Percentiles rank a stretch among this genome's conserved stretches.
These are phyloP conservation scores for Boletus vermiculosoides DNA, from an alignment of 768 basidiomycete species.

Conservation along the genomic window DNA sequence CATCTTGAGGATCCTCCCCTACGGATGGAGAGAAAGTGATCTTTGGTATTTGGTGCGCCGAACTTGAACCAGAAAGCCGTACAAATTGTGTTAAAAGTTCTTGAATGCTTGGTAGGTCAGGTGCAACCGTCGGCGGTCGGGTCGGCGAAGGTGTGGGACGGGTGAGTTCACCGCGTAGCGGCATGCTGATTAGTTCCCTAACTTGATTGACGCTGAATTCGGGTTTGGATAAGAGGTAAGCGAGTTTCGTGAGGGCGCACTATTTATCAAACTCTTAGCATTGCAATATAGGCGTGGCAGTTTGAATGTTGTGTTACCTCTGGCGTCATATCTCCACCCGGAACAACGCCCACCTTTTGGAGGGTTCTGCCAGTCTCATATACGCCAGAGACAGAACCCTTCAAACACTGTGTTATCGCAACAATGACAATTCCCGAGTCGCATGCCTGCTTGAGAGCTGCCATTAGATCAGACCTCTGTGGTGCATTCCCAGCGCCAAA, in stretches of 20 bases:
- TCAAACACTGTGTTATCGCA: constrained; percentile 87
- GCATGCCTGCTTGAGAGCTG: constrained; percentile 78
- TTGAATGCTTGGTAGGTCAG: constrained; percentile 60
- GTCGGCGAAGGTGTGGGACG: constrained; percentile 45
- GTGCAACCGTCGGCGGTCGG: constrained; percentile 38
- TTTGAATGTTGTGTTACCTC: constrained; percentile 51
- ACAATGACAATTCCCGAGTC: constrained; percentile 84
- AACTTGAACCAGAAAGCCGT: constrained; percentile 52
- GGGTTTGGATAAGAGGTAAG: constrained; percentile 85
- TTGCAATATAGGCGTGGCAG: background rate
- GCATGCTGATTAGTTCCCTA: constrained; percentile 68
- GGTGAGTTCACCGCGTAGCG: constrained; percentile 89
- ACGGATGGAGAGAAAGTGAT: constrained; percentile 33
- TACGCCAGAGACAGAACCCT: constrained; percentile 80
- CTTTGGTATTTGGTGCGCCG: constrained; percentile 36
- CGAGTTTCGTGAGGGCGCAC: constrained; percentile 89
- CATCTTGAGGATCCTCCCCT: constrained; percentile 42
- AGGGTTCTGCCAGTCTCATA: constrained; percentile 79
- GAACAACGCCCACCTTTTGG: constrained; percentile 70
- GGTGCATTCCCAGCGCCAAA: constrained; percentile 95
- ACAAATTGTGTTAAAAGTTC: constrained; percentile 67
- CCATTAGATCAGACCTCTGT: constrained; percentile 69
- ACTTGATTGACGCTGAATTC: constrained; percentile 69
- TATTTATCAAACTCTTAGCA: constrained; percentile 29
- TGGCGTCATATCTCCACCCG: constrained; percentile 94